These are phyloP conservation scores for Schizothecium vesticola DNA, from an alignment of 495 filamentous ascomycete genomes.

Conservation along the genomic window DNA sequence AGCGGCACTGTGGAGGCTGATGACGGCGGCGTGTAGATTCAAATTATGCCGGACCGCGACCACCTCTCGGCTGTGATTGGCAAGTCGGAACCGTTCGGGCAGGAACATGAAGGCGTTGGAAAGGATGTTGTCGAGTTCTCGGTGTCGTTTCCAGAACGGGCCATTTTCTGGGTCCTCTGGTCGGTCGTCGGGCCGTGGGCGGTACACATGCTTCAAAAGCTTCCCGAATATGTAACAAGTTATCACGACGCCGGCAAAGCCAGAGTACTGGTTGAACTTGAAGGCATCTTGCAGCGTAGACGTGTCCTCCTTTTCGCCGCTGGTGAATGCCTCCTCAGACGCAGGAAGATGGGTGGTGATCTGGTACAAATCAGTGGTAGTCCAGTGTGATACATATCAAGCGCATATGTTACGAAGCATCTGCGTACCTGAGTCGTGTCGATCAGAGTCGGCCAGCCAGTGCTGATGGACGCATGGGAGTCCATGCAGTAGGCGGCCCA, in stretches of 20 bases:
- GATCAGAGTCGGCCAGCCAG: constrained; percentile 44
- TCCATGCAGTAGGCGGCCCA: constrained; percentile 51
- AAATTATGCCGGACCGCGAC: constrained; percentile 40
- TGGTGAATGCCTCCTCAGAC: constrained; percentile 38
- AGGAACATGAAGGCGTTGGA: constrained; percentile 45
- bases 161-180: constrained; percentile 37
- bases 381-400: not conserved
- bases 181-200: constrained; percentile 32
- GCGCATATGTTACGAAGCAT: not conserved
- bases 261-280: constrained; percentile 32
- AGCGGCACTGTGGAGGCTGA: constrained; percentile 41
- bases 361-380: constrained; percentile 18
- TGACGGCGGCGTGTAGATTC: constrained; percentile 40
- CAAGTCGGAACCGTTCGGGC: constrained; percentile 37
- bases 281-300: constrained; percentile 33
- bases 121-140: constrained; percentile 42
- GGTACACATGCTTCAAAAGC: constrained; percentile 39
- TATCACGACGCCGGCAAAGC: constrained; percentile 35
- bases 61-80: constrained; percentile 31
- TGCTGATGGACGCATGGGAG: constrained; percentile 41
- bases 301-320: constrained; percentile 29
- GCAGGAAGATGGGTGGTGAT: constrained; percentile 42
- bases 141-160: constrained; percentile 42
- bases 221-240: constrained; percentile 38
- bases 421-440: constrained; percentile 33